phyloP scores from a whole-genome alignment of 495 filamentous ascomycete species.

The Penicillium argentinense region DNA sequence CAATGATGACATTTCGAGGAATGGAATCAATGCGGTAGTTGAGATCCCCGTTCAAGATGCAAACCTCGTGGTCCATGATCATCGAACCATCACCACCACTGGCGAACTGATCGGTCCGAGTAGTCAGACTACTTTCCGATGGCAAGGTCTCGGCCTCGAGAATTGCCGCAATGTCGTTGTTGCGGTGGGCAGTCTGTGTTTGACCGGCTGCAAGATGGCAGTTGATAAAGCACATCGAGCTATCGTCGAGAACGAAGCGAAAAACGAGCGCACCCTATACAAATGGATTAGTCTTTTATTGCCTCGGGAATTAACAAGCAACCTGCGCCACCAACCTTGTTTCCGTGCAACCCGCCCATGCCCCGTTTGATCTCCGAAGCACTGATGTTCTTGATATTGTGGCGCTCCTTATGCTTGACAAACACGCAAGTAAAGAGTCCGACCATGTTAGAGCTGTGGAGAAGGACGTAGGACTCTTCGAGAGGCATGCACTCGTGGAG shows the following conservation, averaged over 20 bases:
- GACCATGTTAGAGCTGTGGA: conserved; percentile 86
- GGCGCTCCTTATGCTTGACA: conserved; percentile 74
- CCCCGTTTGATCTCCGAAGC: conserved; percentile 89
- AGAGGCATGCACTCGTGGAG: conserved; percentile 82
- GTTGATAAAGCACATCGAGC: conserved; percentile 92
- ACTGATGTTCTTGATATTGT: conserved; percentile 71
- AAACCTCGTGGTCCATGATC: conserved; percentile 96
- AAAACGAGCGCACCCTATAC: conserved; percentile 79
- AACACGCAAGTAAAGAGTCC: conserved; percentile 96
- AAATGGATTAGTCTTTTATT: conserved; percentile 15
- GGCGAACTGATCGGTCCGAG: conserved; percentile 73
- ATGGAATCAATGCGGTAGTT: conserved; percentile 99
- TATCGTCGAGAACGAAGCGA: conserved; percentile 88
- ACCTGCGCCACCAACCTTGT: conserved; percentile 75
- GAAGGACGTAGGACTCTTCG: conserved; percentile 74
- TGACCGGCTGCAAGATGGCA: conserved; percentile 97
- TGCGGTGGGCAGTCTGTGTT: conserved; percentile 81
- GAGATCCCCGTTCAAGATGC: conserved; percentile 91
- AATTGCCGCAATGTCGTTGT: conserved; percentile 90
- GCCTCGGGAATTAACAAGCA: neutral
- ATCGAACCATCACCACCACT: conserved; percentile 92
- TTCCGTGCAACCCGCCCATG: conserved; percentile 90
- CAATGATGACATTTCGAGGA: conserved; percentile 85
- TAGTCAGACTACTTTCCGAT: conserved; percentile 55
- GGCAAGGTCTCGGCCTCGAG: conserved; percentile 77